phyloP scores from a whole-genome alignment of 75 land plant genomes.

The Sequoiadendron giganteum region DNA sequence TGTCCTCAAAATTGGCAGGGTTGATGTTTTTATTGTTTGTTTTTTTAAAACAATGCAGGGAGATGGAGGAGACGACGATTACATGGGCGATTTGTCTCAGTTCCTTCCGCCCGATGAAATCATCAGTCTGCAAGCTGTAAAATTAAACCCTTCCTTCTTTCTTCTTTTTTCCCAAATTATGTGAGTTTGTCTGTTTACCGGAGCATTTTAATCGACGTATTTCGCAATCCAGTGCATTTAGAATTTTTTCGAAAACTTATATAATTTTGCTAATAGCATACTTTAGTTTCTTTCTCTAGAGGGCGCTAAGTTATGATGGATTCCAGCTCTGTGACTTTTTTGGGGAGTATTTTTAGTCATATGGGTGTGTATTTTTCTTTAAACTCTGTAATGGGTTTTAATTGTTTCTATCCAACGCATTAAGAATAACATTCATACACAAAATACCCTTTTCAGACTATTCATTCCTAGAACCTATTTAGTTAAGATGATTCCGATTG shows the following conservation, averaged over 20 bases:
- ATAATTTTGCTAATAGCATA: neutral
- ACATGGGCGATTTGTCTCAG: constrained; percentile 8
- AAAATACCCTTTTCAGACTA: neutral
- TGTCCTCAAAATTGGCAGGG: neutral
- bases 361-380: neutral
- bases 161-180: neutral
- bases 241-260: neutral
- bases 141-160: neutral
- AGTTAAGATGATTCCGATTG: neutral
- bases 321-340: neutral
- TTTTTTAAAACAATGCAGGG: neutral
- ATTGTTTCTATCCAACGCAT: neutral
- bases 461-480: neutral
- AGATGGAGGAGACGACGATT: constrained; percentile 4
- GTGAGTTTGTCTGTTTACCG: neutral
- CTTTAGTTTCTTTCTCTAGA: neutral
- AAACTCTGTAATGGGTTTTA: neutral
- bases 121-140: neutral
- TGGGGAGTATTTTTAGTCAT: too few species aligned
- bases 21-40: neutral
- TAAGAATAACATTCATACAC: neutral
- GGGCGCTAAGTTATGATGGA: neutral
- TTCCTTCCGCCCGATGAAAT: neutral
- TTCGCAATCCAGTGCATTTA: neutral
- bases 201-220: neutral